Evolutionary conservation across 2,329 filamentous ascomycete genomes (phyloP).

Genomic region (Claviceps sp.): DNA sequence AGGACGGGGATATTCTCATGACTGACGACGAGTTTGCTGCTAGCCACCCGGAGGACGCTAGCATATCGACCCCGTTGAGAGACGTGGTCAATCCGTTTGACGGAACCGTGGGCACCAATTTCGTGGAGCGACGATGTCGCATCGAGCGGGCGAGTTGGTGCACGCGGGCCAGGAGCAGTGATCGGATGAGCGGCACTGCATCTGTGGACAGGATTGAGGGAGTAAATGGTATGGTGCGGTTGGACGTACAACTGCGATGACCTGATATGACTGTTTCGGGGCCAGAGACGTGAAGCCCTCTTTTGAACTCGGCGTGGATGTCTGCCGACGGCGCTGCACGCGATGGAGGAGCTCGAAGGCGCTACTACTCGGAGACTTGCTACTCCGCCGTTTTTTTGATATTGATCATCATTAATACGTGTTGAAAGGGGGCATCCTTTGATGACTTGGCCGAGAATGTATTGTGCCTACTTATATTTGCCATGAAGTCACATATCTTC

Average conservation of each 20-base stretch:
- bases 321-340: too few species aligned
- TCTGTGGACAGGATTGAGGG: slow-evolving; percentile 21
- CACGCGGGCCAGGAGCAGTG: slow-evolving; percentile 2
- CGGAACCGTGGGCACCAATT: slow-evolving; percentile 5
- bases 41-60: not conserved
- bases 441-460: too few species aligned
- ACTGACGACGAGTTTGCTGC: slow-evolving; percentile 2
- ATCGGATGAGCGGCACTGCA: slow-evolving; percentile 12
- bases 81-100: slow-evolving; percentile 6
- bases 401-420: too few species aligned
- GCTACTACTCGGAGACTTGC: too few species aligned
- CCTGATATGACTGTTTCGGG: not conserved
- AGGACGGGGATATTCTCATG: slow-evolving; percentile 19
- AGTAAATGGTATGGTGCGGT: slow-evolving; percentile 21
- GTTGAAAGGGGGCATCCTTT: too few species aligned
- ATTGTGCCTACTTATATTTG: too few species aligned
- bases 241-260: slow-evolving; percentile 23
- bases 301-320: too few species aligned
- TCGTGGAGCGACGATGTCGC: slow-evolving; percentile 4
- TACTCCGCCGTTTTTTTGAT: too few species aligned
- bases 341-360: too few species aligned
- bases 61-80: not conserved
- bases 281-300: not conserved
- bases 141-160: slow-evolving; percentile 5
- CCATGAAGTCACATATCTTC: too few species aligned